Percentiles rank a stretch among this genome's conserved stretches.
Evolutionary conservation across 2,329 filamentous ascomycete species (phyloP).

Genomic region (Fusarium sambucinum): DNA sequence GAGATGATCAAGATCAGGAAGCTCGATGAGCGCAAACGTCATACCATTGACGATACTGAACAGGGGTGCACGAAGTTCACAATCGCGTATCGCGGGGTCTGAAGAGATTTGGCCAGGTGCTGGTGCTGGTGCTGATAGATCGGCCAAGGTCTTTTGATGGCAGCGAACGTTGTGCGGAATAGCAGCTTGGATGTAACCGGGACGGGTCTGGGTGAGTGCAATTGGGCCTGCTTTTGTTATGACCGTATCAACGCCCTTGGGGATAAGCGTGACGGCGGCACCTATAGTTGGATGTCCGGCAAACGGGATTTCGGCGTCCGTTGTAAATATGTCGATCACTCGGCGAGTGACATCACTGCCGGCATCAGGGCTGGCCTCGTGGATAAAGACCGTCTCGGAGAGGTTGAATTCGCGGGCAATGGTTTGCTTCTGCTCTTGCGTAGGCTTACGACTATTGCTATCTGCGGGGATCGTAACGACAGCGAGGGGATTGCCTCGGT

Average conservation of each 20-base stretch:
- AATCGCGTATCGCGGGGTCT: slow-evolving; percentile 49
- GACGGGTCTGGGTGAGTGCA: slow-evolving; percentile 52
- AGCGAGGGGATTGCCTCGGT: slow-evolving; percentile 71
- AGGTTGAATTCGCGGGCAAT: slow-evolving; percentile 74
- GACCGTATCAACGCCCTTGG: slow-evolving; percentile 57
- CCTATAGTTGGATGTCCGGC: slow-evolving; percentile 74
- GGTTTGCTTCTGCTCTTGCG: slow-evolving; percentile 66
- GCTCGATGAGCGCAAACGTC: slow-evolving; percentile 75
- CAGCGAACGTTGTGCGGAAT: slow-evolving; percentile 77
- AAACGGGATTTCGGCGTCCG: slow-evolving; percentile 67
- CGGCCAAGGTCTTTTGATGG: slow-evolving; percentile 61
- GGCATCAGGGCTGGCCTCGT: slow-evolving; percentile 56
- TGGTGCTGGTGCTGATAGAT: slow-evolving; percentile 46
- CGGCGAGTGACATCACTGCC: slow-evolving; percentile 50
- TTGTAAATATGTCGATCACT: slow-evolving; percentile 70
- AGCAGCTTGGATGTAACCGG: slow-evolving; percentile 67
- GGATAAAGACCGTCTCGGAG: slow-evolving; percentile 73
- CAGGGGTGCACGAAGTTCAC: slow-evolving; percentile 59
- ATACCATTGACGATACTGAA: slow-evolving; percentile 79
- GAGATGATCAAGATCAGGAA: slow-evolving; percentile 71
- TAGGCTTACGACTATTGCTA: slow-evolving; percentile 52
- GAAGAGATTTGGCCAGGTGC: slow-evolving; percentile 47
- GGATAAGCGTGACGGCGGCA: slow-evolving; percentile 62
- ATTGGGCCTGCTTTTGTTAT: slow-evolving; percentile 70
- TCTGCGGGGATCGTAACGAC: slow-evolving; percentile 65